These are phyloP conservation scores for Trichosporon faecale DNA, from an alignment of 1,284 basidiomycete genomes.

Conservation along the genomic window DNA sequence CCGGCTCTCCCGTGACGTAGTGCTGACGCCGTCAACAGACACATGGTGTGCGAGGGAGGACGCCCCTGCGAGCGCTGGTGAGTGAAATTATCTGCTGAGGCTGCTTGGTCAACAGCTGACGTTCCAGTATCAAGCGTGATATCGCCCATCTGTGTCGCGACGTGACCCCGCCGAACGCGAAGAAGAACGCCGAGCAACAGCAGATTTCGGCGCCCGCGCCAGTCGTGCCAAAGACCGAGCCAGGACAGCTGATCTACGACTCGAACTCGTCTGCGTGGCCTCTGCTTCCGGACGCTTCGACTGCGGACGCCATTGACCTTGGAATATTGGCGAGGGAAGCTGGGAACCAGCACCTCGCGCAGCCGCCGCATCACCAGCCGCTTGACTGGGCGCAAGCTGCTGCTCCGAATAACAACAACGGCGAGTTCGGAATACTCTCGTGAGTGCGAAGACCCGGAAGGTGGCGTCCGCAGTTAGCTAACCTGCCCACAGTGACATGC, in stretches of 20 bases:
- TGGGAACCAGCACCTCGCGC: slow-evolving; percentile 1
- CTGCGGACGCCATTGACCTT: slow-evolving; percentile 15
- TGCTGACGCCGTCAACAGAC: slow-evolving; percentile 30
- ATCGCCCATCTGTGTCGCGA: slow-evolving; percentile 88
- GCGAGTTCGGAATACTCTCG: slow-evolving; percentile 28
- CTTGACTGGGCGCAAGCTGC: slow-evolving; percentile 12
- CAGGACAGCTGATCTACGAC: slow-evolving; percentile 15
- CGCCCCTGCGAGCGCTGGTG: slow-evolving; percentile 86
- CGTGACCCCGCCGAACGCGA: slow-evolving; percentile 61
- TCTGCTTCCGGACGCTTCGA: slow-evolving; percentile 35
- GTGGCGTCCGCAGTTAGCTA: neutral
- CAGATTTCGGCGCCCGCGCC: slow-evolving; percentile 9
- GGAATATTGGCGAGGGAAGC: slow-evolving; percentile 6
- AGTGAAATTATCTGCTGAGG: slow-evolving; percentile 43
- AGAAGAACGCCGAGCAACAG: slow-evolving; percentile 26
- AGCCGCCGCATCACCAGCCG: slow-evolving; percentile 11
- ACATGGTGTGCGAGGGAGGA: slow-evolving; percentile 79
- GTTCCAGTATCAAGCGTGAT: slow-evolving; percentile 76
- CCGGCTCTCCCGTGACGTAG: neutral
- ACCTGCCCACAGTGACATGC: slow-evolving; percentile 39
- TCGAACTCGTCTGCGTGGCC: slow-evolving; percentile 36
- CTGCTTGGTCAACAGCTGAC: slow-evolving; percentile 13
- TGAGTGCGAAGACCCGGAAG: neutral
- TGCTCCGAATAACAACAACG: slow-evolving; percentile 10
- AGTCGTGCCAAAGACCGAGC: neutral